Evolutionary conservation across 2,329 filamentous ascomycete species (phyloP).

Genomic region (Colletotrichum phormii): DNA sequence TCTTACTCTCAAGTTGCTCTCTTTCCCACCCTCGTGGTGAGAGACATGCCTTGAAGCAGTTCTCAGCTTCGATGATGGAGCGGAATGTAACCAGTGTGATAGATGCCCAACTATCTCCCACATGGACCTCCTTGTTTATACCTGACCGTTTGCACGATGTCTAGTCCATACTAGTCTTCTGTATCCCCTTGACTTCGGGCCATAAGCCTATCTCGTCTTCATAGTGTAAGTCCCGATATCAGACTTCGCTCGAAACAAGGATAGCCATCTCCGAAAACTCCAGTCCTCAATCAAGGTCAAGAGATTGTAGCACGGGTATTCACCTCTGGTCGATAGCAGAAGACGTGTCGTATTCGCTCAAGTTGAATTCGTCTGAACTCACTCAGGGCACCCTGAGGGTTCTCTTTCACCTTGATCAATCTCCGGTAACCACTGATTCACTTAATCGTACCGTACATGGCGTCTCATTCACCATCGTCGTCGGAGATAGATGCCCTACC

Average conservation of each 20-base stretch:
- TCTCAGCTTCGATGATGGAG: not conserved
- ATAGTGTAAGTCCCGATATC: not conserved
- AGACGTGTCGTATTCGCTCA: too few species aligned
- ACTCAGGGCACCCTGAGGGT: not conserved
- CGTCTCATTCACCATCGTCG: not conserved
- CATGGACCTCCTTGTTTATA: not conserved
- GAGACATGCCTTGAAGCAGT: not conserved
- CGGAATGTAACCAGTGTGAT: not conserved
- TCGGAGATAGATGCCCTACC: not conserved
- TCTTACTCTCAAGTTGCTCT: not conserved
- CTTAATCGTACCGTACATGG: not conserved
- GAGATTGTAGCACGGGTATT: not conserved
- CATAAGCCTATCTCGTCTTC: too few species aligned
- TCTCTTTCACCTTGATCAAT: not conserved
- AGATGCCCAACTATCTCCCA: not conserved
- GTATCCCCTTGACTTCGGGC: too few species aligned
- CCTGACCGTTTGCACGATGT: not conserved
- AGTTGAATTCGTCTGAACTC: not conserved
- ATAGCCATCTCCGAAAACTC: not conserved
- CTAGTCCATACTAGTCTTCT: not conserved
- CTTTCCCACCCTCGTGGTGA: not conserved
- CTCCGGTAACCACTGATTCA: not conserved
- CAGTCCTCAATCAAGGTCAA: not conserved
- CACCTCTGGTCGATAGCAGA: too few species aligned
- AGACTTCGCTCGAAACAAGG: not conserved